Evolutionary conservation across 2,329 filamentous ascomycete genomes (phyloP), one percentile per base, ranked within the genome.

Genomic region (Chaetomium sp.): DNA sequence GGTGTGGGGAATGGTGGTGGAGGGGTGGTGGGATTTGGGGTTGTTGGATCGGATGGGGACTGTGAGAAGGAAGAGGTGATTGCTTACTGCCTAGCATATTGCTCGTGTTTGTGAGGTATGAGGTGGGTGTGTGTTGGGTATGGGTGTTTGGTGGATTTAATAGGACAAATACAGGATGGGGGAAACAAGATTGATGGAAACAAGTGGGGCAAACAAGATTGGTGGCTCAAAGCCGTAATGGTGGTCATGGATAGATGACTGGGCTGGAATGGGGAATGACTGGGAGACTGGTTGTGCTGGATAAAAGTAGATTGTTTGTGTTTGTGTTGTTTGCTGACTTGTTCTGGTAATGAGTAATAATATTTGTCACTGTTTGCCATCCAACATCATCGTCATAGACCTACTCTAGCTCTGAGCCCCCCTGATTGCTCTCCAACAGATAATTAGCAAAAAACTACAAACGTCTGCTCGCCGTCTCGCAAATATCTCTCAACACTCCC

Each of bases 1-100:
- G 27, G 55, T 61, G 49, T 60, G 57, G 61, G 58, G 56, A 8
- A 35, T 59, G 12, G 47, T 63, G 12, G 50, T 63, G 44, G 61
- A 65, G 14, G 63, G 63, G 46, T 65, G 63, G 63, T 65, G 63
- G 63, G 63, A 65, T 43, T 46, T 65, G 56, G 62, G 62, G 32
- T 35, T 65, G 40, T 14, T 65, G 50, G 63, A 64, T 58, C 61
- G 62, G 55, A 64, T 65, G 62, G 56, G 56, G 11, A 65, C 62
- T n/a, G 57, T 64, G n/a, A 59, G 59, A 54, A 57, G 60, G 55
- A 62, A 48, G 59, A 59, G 49, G 58, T 59, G 35, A 62, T 34
- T 9, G 43, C 27, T 9, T 4, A 27, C 19, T n/a, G n/a, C n/a
- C n/a, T n/a, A n/a, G n/a, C n/a, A n/a, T n/a, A n/a, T 27, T 27